Conservation (phyloP, 1,139 yeast genomes). For the Debaryomycetaceae sp. region DNA sequence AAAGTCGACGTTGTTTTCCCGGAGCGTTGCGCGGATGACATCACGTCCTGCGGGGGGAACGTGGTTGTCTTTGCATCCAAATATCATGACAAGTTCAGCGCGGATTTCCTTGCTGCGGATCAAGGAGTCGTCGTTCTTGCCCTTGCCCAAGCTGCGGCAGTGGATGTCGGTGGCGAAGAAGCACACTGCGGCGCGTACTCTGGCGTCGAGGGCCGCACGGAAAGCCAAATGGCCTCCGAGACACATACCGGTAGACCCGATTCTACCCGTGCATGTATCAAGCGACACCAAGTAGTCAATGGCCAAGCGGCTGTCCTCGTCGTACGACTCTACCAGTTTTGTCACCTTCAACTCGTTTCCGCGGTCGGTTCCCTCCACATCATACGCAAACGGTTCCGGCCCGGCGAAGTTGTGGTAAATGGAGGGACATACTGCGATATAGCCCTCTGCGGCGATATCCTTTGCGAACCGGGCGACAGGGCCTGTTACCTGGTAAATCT, state of each 20-base stretch:
- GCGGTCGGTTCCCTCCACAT: slow-evolving; percentile 61
- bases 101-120: slow-evolving; percentile 42
- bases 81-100: slow-evolving; percentile 56
- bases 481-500: slow-evolving; percentile 72
- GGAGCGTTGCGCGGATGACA: slow-evolving; percentile 50
- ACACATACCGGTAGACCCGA: slow-evolving; percentile 84
- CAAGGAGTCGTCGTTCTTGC: slow-evolving; percentile 54
- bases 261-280: slow-evolving; percentile 58
- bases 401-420: slow-evolving; percentile 65
- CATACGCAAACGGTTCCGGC: slow-evolving; percentile 59
- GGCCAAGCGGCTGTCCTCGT: slow-evolving; percentile 59
- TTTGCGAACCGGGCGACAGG: slow-evolving; percentile 73
- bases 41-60: slow-evolving; percentile 75
- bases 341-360: slow-evolving; percentile 61
- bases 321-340: slow-evolving; percentile 63
- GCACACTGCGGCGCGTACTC: slow-evolving; percentile 60
- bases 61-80: slow-evolving; percentile 73
- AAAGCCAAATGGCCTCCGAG: slow-evolving; percentile 78
- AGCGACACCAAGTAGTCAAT: slow-evolving; percentile 50
- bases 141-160: slow-evolving; percentile 51
- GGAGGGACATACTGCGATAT: slow-evolving; percentile 67
- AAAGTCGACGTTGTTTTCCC: slow-evolving; percentile 50
- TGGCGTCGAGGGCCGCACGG: slow-evolving; percentile 56
- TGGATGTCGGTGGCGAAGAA: slow-evolving; percentile 81
- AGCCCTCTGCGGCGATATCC: slow-evolving; percentile 73